These are phyloP conservation scores for Mycena venus DNA, from an alignment of 768 basidiomycete genomes.

Conservation along the genomic window DNA sequence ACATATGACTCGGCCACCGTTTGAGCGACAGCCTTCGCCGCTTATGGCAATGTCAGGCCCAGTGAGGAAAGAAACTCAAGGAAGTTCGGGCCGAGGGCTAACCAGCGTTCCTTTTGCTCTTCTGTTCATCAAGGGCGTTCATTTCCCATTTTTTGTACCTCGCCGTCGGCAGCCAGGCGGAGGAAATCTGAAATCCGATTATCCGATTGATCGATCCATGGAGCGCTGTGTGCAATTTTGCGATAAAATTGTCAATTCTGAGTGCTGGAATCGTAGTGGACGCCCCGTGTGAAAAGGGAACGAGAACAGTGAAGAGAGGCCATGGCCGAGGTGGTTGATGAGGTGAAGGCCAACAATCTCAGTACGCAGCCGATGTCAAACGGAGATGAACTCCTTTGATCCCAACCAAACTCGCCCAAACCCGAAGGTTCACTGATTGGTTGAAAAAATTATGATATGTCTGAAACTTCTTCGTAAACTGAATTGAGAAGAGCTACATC, in stretches of 20 bases:
- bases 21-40: background rate
- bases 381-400: no score
- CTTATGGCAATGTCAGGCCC: slow-evolving; percentile 6
- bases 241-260: background rate
- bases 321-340: background rate
- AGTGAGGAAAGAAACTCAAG: background rate
- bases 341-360: no score
- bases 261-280: background rate
- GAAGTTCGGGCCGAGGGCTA: slow-evolving; percentile 23
- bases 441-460: no score
- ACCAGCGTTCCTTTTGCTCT: background rate
- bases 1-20: slow-evolving; percentile 24
- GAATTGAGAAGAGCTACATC: no score
- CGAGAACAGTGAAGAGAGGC: background rate
- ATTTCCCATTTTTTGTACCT: background rate
- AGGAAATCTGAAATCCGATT: background rate
- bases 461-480: no score
- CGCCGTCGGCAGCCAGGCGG: slow-evolving; percentile 7
- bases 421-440: no score
- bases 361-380: background rate
- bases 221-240: background rate
- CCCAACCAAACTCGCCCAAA: no score
- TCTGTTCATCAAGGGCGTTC: slow-evolving; percentile 13
- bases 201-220: background rate
- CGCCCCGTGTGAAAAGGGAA: background rate